These are phyloP conservation scores for Hygrophoropsis aurantiaca DNA, from an alignment of 768 basidiomycete genomes.

Conservation along the genomic window DNA sequence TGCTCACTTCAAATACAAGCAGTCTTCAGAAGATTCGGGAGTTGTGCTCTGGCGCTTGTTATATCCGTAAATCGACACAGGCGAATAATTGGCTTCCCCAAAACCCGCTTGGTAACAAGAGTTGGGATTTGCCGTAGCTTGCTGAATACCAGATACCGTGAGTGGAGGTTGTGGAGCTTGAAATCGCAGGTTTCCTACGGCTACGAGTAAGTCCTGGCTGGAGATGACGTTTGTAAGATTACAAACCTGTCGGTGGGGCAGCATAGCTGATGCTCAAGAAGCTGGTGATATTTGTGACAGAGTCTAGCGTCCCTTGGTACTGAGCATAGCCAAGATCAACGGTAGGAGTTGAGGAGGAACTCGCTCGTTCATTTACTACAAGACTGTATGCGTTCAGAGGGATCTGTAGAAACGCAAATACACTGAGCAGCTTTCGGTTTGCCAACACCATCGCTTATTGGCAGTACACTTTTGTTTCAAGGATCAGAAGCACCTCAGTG, in stretches of 20 bases:
- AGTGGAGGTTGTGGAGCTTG: slow-evolving; percentile 12
- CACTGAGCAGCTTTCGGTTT: no score
- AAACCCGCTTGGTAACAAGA: slow-evolving; percentile 18
- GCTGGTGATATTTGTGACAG: slow-evolving; percentile 16
- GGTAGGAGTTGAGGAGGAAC: slow-evolving; percentile 6
- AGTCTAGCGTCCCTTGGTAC: slow-evolving; percentile 27
- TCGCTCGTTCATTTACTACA: no score
- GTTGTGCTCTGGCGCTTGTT: slow-evolving; percentile 2
- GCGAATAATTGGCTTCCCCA: slow-evolving; percentile 11
- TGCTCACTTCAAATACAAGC: slow-evolving; percentile 30
- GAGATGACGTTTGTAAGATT: not conserved
- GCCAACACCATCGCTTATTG: no score
- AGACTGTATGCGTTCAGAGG: no score
- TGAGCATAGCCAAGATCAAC: slow-evolving; percentile 29
- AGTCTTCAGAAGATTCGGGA: slow-evolving; percentile 24
- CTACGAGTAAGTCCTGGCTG: no score
- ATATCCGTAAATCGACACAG: slow-evolving; percentile 3
- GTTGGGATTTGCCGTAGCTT: slow-evolving; percentile 12
- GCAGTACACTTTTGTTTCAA: no score
- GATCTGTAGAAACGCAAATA: no score
- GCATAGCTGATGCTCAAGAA: slow-evolving; percentile 43
- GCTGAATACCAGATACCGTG: slow-evolving; percentile 11
- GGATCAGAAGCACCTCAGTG: no score
- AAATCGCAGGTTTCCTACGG: slow-evolving; percentile 13
- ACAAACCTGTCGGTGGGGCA: slow-evolving; percentile 45